Evolutionary conservation across 1,284 basidiomycete species (phyloP), one percentile per base, ranked within the genome.

Genomic region (Ganoderma boninense): DNA sequence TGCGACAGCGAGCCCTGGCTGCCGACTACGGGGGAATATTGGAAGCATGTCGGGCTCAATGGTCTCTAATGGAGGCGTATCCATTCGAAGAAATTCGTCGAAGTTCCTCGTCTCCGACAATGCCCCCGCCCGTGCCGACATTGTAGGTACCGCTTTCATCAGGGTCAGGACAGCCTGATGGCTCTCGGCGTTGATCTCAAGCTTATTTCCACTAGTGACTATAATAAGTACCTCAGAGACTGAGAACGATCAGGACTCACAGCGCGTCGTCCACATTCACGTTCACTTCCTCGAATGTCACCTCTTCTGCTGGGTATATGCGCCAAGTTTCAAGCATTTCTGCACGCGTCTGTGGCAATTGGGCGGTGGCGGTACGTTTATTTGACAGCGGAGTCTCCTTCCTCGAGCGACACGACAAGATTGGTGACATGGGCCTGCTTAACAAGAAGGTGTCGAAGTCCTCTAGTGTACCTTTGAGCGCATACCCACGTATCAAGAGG

Each of bases 21-120:
- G 73, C 10, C 72, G 73, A 54, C 72, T 75, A 66, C 86, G 81
- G 20, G 89, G 75, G 69, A 91, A 91, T 4, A 90, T 77, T 0
- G 86, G 86, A 2, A 83, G 82, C 32, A 82, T 82, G 7, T 77
- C 74, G 18, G 79, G 73, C 40, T 78, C 77, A 59, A 75, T 75
- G 29, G 76, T 54, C 5, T 79, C 79, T 11, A 80, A 74, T 35
- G 83, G 81, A 42, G 82, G 81, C 8, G 81, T 80, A 35, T 79
- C 75, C 11, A 68, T 62, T 20, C 79, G 72, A 0, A 86, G 75
- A 73, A 87, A 84, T 42, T 71, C 78, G 54, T 81, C 79, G 54
- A 80, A 78, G 62, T 81, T 29, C 11, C 59, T 69, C 29, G 63
- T 40, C 2, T 56, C 7, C 4, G 40, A 57, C 32, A 10, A 14